These are phyloP conservation scores for Circinella minor DNA, from an alignment of 371 early-diverging fungal species.

Conservation along the genomic window DNA sequence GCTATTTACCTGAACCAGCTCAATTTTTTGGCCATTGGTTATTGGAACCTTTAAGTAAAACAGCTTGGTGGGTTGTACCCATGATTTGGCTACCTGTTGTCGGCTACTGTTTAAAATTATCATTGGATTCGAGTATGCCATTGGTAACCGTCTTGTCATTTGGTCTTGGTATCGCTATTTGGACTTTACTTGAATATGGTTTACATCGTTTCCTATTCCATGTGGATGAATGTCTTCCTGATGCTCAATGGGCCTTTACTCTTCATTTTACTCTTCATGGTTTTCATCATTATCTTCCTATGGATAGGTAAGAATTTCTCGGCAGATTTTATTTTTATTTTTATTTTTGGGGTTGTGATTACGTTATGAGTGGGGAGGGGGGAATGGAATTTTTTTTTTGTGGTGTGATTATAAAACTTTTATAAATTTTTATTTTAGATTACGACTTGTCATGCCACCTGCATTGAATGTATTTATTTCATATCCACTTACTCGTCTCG, in stretches of 20 bases:
- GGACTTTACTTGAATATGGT: conserved; percentile 85
- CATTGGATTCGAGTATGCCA: conserved; percentile 34
- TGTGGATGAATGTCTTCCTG: conserved; percentile 85
- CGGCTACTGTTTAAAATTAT: conserved; percentile 31
- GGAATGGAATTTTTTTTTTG: not conserved
- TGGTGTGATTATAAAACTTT: not conserved
- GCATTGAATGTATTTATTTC: conserved; percentile 73
- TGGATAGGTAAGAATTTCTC: conserved; percentile 76
- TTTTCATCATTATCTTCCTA: conserved; percentile 95
- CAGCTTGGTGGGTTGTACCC: conserved; percentile 95
- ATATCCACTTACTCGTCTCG: conserved; percentile 54
- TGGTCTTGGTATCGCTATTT: conserved; percentile 74
- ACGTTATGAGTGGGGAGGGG: not conserved
- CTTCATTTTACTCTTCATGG: conserved; percentile 93
- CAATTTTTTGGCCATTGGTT: conserved; percentile 76
- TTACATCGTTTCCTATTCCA: conserved; percentile 95
- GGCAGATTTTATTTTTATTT: conserved; percentile 12
- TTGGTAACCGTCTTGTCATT: conserved; percentile 42
- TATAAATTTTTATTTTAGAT: conserved; percentile 33
- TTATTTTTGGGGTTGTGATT: not conserved
- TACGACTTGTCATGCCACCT: conserved; percentile 96
- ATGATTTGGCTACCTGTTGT: conserved; percentile 84
- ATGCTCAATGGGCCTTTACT: conserved; percentile 73
- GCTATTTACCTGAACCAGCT: conserved; percentile 79
- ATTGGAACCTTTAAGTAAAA: conserved; percentile 83